Base-by-base conservation (phyloP, 148 eudicot genomes). In the Spergularia bocconei region DNA sequence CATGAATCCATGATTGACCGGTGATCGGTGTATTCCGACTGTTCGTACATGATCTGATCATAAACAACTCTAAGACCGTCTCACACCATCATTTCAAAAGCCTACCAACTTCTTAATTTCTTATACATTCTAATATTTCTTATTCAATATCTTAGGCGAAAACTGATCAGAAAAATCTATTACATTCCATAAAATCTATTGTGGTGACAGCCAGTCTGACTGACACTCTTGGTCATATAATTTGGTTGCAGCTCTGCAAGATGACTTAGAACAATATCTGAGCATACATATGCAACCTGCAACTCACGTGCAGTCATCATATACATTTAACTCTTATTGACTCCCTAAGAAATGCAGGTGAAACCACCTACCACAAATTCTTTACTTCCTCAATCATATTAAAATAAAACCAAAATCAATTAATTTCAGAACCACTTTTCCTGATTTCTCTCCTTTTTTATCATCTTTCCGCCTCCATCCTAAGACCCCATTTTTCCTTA, bases 291-390 rank as follows among this genome's bases (percentile, higher is more conserved):
- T 39, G 20, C 9, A 59, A 61, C 38, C 68, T 20, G 64, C 78
- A 23, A 12, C 33, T 58, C 78, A 79, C 78, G 74, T 74, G 82
- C 82, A 74, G 59, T 33, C 11, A 36, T 23, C 58, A 52, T 25
- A 8, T 16, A 53, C 17, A 21, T 44, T 44, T 52, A 39, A 29
- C 21, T 36, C 21, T 23, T 39, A 75, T 15, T 67, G 47, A 76
- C 72, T 67, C 50, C 41, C 56, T 29, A 59, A 57, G 56, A 50
- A 74, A 7, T 55, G 44, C 59, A 77, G 70, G 73, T 76, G 59
- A 36, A 71, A 62, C 71, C 29, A 56, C 71, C 72, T 55, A 44
- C 52, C 72, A 63, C 48, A 54, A 71, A 70, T 50, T 71, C 54
- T 25, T 55, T n/a, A 51, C 71, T 53, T 69, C 53, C 51, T 12